phyloP scores from a whole-genome alignment of 2,329 filamentous ascomycete species.

The Fusarium stilboides region DNA sequence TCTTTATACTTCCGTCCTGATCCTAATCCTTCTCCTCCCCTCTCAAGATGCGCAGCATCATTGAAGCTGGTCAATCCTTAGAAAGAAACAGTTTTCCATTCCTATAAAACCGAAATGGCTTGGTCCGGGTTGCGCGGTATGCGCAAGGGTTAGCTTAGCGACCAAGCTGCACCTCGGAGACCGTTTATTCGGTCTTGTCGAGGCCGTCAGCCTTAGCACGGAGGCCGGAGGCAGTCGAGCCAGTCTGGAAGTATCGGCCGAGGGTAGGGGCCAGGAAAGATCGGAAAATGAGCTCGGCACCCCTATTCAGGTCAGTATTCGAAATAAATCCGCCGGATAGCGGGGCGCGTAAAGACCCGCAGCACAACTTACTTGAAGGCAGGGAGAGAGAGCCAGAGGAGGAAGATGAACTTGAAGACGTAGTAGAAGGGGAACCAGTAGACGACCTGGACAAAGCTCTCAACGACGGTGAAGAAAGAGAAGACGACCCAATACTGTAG shows the following conservation, averaged over 20 bases:
- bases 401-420: slow-evolving; percentile 98
- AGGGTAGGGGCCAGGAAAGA: slow-evolving; percentile 94
- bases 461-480: slow-evolving; percentile 84
- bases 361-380: slow-evolving; percentile 81
- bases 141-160: slow-evolving; percentile 48
- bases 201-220: slow-evolving; percentile 87
- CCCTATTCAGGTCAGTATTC: slow-evolving; percentile 67
- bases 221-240: slow-evolving; percentile 87
- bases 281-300: slow-evolving; percentile 96
- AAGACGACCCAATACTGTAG: slow-evolving; percentile 89
- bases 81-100: slow-evolving; percentile 30
- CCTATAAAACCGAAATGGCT: slow-evolving; percentile 42
- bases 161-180: slow-evolving; percentile 41
- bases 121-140: slow-evolving; percentile 43
- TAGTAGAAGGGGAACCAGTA: slow-evolving; percentile 99
- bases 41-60: slow-evolving; percentile 20
- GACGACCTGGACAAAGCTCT: slow-evolving; percentile 86
- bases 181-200: slow-evolving; percentile 76
- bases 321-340: slow-evolving; percentile 14
- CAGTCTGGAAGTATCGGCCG: slow-evolving; percentile 87
- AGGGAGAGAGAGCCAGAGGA: slow-evolving; percentile 98
- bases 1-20: slow-evolving; percentile 21
- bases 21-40: slow-evolving; percentile 35
- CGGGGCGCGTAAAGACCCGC: slow-evolving; percentile 21
- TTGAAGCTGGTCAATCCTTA: slow-evolving; percentile 30